Evolutionary conservation across 2,329 filamentous ascomycete genomes (phyloP).

Genomic region (Epichloe gansuensis): DNA sequence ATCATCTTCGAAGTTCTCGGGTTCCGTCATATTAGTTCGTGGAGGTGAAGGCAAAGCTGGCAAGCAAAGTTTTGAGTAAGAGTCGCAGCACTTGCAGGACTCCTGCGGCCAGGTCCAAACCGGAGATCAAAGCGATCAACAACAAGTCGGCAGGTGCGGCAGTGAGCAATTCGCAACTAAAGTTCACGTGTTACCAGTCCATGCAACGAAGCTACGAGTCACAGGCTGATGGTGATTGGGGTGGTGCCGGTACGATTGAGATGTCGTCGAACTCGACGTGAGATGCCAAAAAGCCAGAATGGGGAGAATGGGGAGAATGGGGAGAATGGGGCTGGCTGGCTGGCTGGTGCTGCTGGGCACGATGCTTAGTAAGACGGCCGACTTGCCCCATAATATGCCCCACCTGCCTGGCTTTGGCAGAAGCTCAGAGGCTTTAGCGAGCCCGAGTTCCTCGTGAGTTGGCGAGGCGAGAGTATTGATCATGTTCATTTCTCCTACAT

Average conservation of each 20-base stretch:
- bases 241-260: background rate
- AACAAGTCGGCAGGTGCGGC: background rate
- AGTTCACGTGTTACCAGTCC: background rate
- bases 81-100: slow-evolving; percentile 1
- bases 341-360: background rate
- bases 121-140: background rate
- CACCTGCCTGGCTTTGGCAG: background rate
- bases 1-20: slow-evolving; percentile 79
- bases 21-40: slow-evolving; percentile 54
- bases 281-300: background rate
- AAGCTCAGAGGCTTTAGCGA: background rate
- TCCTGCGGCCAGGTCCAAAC: background rate
- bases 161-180: background rate
- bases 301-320: too few species aligned
- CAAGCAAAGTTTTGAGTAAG: background rate
- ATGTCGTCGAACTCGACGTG: background rate
- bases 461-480: background rate
- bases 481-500: background rate
- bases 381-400: too few species aligned
- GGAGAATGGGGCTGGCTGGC: too few species aligned
- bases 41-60: background rate
- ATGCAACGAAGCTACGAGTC: background rate
- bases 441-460: background rate
- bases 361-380: background rate
- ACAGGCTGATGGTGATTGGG: background rate